Base-by-base conservation (phyloP, 2,329 filamentous ascomycete species). In the Colletotrichum cuscutae region DNA sequence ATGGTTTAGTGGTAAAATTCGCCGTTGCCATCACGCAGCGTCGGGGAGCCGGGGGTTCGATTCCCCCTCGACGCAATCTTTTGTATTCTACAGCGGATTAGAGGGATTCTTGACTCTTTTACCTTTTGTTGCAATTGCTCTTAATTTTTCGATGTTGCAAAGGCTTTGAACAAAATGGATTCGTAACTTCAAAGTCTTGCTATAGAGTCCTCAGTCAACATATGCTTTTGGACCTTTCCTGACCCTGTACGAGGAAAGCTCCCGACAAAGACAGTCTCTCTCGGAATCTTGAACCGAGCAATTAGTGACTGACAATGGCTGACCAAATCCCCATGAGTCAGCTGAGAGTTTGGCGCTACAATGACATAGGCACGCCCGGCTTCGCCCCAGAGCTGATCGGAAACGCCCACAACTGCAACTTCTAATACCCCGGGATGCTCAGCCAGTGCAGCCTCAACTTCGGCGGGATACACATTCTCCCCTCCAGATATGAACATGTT, bases 1-100 rank as follows among this genome's bases (percentile, higher is more conserved):
- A 72, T 72, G 69, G 69, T 72, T 72, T 72, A 72, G 69, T 72
- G 59, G 65, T 72, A 72, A 69, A 72, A 72, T 72, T 72, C 69
- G 69, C 69, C 65, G 69, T 72, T 72, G 69, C 69, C 69, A 72
- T 49, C 26, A 5, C 30, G 53, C 65, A 72, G 65, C 69, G 69
- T 72, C 70, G 70, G 65, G 70, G 70, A 72, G 70, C 70, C 65
- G 65, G 69, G 69, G 69, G 68, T 71, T 71, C 68, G 68, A 71
- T 71, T 71, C 68, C 63, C 68, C 68, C 68, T 71, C 68, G 68
- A 58, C 69, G 69, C 69, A 72, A 1, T 13, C 4, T 68, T 72
- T 26, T 26, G 3, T 1, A 26, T 26, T 26, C 24, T 4, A 26
- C 24, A 26, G 24, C 3, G 24, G 2, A 24, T 3, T 24, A 3